phyloP scores from a whole-genome alignment of 768 basidiomycete species.

The Panaeolus cyanescens region DNA sequence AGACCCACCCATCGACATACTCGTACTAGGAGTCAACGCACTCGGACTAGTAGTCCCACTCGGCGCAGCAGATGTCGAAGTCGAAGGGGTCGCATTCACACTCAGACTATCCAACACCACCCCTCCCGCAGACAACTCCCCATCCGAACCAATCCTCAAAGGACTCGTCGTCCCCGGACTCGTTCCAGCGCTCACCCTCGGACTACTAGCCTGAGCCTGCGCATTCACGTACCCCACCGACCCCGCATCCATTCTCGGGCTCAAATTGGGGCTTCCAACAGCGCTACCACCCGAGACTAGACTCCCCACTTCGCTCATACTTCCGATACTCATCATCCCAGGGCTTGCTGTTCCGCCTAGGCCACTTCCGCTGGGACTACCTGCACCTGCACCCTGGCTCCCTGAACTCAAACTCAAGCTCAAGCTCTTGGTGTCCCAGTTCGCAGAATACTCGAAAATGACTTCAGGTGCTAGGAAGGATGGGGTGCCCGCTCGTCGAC shows the following conservation, averaged over 20 bases:
- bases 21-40: background rate
- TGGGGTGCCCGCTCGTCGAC: conserved; percentile 92
- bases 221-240: background rate
- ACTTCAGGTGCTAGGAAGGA: conserved; percentile 97
- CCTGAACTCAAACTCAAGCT: background rate
- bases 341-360: background rate
- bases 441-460: conserved; percentile 58
- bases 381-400: too few species aligned
- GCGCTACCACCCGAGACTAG: background rate
- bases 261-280: background rate
- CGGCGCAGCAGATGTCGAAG: background rate
- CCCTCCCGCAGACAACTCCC: too few species aligned
- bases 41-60: background rate
- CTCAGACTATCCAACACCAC: too few species aligned
- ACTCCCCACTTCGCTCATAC: conserved; percentile 1
- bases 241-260: background rate
- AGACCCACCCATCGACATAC: background rate
- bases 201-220: too few species aligned
- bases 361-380: background rate
- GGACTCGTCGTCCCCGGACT: background rate
- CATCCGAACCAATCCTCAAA: too few species aligned
- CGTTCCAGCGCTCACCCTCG: too few species aligned
- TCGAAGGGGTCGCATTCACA: background rate
- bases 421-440: background rate
- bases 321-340: background rate